Conservation (phyloP, 495 filamentous ascomycete genomes). For the Aspergillus heteromorphus region DNA sequence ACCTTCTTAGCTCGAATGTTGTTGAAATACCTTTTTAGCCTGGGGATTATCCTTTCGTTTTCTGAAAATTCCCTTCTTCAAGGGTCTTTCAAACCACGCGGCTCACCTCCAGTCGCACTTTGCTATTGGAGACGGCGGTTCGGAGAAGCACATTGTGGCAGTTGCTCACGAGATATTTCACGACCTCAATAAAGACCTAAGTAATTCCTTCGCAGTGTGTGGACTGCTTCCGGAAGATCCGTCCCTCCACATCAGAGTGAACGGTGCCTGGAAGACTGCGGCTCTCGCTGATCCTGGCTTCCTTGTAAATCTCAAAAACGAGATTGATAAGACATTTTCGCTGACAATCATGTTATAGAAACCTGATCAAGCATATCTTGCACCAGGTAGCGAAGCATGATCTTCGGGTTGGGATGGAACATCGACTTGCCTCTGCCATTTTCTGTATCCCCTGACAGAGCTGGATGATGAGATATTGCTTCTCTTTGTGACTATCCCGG, state of each 20-base stretch:
- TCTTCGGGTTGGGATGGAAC: neutral
- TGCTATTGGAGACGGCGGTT: constrained; percentile 8
- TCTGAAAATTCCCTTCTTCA: constrained; percentile 4
- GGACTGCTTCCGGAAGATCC: constrained; percentile 6
- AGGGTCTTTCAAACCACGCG: neutral
- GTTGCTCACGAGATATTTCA: neutral
- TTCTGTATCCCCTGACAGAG: constrained; percentile 5
- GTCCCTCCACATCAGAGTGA: constrained; percentile 9
- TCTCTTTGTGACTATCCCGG: neutral
- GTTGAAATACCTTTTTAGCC: too few relatives aligned
- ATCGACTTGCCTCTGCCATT: neutral
- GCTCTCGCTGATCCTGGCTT: neutral
- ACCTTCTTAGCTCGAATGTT: too few relatives aligned
- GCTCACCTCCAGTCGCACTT: constrained; percentile 7
- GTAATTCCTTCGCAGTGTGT: constrained; percentile 1
- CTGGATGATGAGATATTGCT: neutral
- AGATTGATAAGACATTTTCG: too few relatives aligned
- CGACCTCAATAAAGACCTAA: neutral
- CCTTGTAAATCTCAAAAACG: neutral
- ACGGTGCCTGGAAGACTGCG: constrained; percentile 1
- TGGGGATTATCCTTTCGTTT: too few relatives aligned
- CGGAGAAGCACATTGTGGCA: constrained; percentile 1
- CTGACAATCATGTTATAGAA: too few relatives aligned
- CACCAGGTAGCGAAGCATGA: constrained; percentile 1
- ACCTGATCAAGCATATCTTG: neutral